Conservation (phyloP, 768 basidiomycete genomes). For the Cyclocybe cylindracea region DNA sequence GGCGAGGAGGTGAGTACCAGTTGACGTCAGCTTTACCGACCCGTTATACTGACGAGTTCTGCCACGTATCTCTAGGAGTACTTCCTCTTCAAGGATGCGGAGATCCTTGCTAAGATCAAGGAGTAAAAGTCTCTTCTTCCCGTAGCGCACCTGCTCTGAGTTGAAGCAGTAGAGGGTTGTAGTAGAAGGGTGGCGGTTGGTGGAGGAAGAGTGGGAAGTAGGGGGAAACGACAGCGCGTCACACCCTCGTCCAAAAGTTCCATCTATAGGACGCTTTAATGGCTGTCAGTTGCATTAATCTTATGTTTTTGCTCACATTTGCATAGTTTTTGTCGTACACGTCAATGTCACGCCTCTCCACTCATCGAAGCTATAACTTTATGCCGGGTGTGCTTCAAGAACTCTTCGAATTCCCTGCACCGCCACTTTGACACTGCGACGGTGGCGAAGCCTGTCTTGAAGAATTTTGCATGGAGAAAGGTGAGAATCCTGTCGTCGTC, state of each 20-base stretch:
- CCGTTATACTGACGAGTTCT: constrained; percentile 7
- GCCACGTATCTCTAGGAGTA: constrained; percentile 66
- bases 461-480: too few species aligned
- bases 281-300: constrained; percentile 19
- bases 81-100: constrained; percentile 90
- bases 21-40: background rate
- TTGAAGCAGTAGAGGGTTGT: background rate
- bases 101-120: constrained; percentile 95
- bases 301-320: constrained; percentile 19
- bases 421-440: too few species aligned
- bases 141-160: background rate
- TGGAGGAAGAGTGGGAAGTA: background rate
- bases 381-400: too few species aligned
- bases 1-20: constrained; percentile 82
- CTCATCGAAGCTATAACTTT: background rate
- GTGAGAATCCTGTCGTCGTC: too few species aligned
- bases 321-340: constrained; percentile 16
- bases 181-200: background rate
- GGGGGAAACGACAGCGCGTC: background rate
- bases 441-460: too few species aligned
- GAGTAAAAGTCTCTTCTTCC: constrained; percentile 52
- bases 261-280: constrained; percentile 7
- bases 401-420: too few species aligned
- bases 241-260: constrained; percentile 6
- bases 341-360: constrained; percentile 13